These are phyloP conservation scores for Tephrocybe sp. DNA, from an alignment of 768 basidiomycete species.

Conservation along the genomic window DNA sequence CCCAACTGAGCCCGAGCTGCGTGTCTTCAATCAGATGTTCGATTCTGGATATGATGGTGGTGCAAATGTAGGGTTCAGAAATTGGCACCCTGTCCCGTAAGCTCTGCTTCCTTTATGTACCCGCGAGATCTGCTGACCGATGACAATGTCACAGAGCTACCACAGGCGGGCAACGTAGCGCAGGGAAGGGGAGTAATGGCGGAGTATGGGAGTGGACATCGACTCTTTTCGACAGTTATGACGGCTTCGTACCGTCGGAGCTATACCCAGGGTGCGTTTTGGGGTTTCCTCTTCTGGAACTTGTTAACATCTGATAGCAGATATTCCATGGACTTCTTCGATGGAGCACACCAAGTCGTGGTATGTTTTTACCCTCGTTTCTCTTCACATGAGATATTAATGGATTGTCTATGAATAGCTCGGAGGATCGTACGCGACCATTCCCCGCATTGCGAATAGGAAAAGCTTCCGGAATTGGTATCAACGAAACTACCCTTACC, in stretches of 20 bases:
- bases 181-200: constrained; percentile 77
- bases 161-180: constrained; percentile 48
- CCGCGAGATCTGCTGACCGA: background rate
- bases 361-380: constrained; percentile 45
- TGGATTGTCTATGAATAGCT: constrained; percentile 46
- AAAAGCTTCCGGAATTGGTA: constrained; percentile 86
- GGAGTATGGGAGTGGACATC: constrained; percentile 99
- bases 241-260: constrained; percentile 72
- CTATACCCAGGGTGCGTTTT: constrained; percentile 82
- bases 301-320: constrained; percentile 29
- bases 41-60: constrained; percentile 73
- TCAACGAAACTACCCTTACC: constrained; percentile 85
- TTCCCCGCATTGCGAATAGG: constrained; percentile 77
- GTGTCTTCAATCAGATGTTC: constrained; percentile 74
- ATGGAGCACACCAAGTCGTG: constrained; percentile 81
- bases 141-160: constrained; percentile 50
- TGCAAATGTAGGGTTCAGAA: constrained; percentile 82
- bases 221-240: constrained; percentile 64
- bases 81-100: constrained; percentile 93
- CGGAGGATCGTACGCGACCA: constrained; percentile 86
- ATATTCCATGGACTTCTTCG: constrained; percentile 89
- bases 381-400: constrained; percentile 7
- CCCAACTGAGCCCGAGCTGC: constrained; percentile 87
- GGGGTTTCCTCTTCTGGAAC: background rate
- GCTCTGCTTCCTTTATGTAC: constrained; percentile 26